A percentile compares a stretch with the other conserved stretches of the same genome.
phyloP scores from a whole-genome alignment of 78 protist genomes.

The Polysphondylium violaceum region DNA sequence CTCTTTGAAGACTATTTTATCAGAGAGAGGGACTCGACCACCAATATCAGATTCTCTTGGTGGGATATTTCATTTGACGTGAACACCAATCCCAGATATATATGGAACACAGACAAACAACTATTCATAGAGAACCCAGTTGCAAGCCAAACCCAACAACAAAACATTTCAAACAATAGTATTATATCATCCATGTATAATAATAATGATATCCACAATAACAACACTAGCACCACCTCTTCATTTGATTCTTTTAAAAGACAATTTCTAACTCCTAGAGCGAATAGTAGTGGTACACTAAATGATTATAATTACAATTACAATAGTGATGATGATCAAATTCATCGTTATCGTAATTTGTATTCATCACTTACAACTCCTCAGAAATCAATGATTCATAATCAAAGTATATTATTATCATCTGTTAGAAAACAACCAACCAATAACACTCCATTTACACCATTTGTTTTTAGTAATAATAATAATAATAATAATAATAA shows the following conservation, averaged over 20 bases:
- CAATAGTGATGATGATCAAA: no score
- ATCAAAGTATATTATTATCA: background rate
- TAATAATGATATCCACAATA: background rate
- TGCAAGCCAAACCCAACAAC: constrained; percentile 13
- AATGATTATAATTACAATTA: no score
- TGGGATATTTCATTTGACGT: constrained; percentile 71
- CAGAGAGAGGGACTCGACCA: constrained; percentile 41
- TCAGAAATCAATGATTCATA: background rate
- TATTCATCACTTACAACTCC: background rate
- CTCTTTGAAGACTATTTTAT: constrained; percentile 6
- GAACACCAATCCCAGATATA: constrained; percentile 31
- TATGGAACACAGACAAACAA: constrained; percentile 14
- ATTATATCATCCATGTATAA: background rate
- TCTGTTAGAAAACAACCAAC: background rate
- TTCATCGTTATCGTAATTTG: no score
- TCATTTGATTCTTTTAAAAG: background rate
- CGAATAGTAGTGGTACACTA: background rate
- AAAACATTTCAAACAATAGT: background rate
- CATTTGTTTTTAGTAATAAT: background rate
- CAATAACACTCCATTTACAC: background rate
- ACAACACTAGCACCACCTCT: background rate
- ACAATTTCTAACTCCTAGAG: background rate
- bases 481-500: background rate
- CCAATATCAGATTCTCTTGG: constrained; percentile 59
- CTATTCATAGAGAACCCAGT: constrained; percentile 9